A percentile compares a stretch with the other conserved stretches of the same genome.
phyloP scores from a whole-genome alignment of 148 eudicot genomes.

The Camellia sinensis region DNA sequence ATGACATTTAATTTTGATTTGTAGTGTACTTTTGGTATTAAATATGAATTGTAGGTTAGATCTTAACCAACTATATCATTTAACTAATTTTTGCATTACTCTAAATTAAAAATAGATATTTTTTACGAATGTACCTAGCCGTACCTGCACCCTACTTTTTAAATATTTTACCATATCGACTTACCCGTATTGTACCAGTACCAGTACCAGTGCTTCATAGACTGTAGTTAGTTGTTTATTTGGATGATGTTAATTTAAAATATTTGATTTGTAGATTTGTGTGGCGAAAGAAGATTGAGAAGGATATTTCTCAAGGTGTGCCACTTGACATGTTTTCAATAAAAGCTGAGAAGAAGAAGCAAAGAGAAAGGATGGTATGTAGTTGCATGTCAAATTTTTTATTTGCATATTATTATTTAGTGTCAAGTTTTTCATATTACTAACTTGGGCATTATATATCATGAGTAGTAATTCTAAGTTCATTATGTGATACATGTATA shows the following conservation, averaged over 20 bases:
- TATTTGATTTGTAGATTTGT: slow-evolving; percentile 53
- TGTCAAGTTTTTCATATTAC: neutral
- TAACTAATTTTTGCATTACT: too few relatives aligned
- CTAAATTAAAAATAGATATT: too few relatives aligned
- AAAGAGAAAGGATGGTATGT: slow-evolving; percentile 73
- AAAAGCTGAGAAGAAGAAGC: slow-evolving; percentile 74
- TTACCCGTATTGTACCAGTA: too few relatives aligned
- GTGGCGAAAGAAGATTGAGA: slow-evolving; percentile 88
- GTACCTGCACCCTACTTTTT: too few relatives aligned
- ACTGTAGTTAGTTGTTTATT: neutral
- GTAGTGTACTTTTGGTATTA: too few relatives aligned
- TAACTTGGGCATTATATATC: neutral
- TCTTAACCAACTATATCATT: too few relatives aligned
- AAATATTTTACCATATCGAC: too few relatives aligned
- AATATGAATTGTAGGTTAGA: too few relatives aligned
- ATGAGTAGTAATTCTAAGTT: neutral
- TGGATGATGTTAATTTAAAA: slow-evolving; percentile 6
- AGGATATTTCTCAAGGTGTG: slow-evolving; percentile 63
- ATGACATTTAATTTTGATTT: too few relatives aligned
- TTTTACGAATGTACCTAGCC: too few relatives aligned
- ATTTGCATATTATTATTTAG: neutral
- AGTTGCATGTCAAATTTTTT: neutral
- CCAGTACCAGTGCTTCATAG: too few relatives aligned
- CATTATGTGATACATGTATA: neutral
- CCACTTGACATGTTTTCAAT: slow-evolving; percentile 66